Percentiles rank a stretch among this genome's conserved stretches.
Conservation (phyloP, 1,139 yeast species). For the Pichia sp. region DNA sequence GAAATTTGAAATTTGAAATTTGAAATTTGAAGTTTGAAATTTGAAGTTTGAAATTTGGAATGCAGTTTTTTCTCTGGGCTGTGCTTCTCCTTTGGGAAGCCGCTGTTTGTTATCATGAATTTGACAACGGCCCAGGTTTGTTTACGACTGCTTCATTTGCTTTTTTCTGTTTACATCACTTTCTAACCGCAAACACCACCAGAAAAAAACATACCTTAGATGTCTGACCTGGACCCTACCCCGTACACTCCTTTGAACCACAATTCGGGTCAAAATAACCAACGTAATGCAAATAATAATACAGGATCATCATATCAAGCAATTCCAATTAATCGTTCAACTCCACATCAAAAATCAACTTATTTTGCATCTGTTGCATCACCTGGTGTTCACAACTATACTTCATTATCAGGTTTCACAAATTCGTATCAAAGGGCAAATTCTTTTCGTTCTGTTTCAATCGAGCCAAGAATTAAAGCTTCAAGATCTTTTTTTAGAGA, state of each 20-base stretch:
- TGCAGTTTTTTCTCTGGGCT: not conserved
- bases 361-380: conserved; percentile 32
- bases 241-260: conserved; percentile 8
- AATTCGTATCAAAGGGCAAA: conserved; percentile 76
- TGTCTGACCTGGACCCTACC: conserved; percentile 2
- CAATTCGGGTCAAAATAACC: not conserved
- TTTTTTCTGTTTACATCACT: not conserved
- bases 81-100: not conserved
- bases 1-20: not conserved
- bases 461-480: conserved; percentile 41
- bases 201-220: not conserved
- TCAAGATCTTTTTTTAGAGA: conserved; percentile 47
- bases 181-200: not conserved
- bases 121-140: not conserved
- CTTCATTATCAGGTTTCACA: conserved; percentile 72
- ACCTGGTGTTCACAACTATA: conserved; percentile 35
- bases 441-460: conserved; percentile 49
- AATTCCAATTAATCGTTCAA: conserved; percentile 17
- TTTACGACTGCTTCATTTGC: not conserved
- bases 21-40: no score
- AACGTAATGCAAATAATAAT: not conserved
- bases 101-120: not conserved
- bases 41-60: not conserved
- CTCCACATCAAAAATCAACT: conserved; percentile 16
- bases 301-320: conserved; percentile 10